A percentile compares a stretch with the other conserved stretches of the same genome.
Evolutionary conservation across 768 basidiomycete genomes (phyloP).

Genomic region (Lactarius indigo): DNA sequence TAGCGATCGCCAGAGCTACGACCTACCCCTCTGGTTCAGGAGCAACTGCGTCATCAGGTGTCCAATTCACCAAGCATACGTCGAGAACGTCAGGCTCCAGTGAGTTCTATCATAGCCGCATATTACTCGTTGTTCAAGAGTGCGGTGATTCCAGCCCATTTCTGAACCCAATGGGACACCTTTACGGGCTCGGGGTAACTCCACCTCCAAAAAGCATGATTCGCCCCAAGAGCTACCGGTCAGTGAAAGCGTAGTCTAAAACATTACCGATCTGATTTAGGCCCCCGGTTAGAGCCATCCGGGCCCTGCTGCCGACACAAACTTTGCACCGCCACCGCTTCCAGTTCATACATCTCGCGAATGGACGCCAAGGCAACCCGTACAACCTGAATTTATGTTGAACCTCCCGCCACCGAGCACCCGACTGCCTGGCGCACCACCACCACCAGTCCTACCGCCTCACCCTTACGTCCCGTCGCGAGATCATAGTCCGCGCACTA

Average conservation of each 20-base stretch:
- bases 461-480: not conserved
- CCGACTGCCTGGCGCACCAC: conserved; percentile 19
- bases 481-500: not conserved
- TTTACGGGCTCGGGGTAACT: not conserved
- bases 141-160: not conserved
- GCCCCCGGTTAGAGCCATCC: not conserved
- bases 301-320: not conserved
- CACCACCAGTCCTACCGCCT: conserved; percentile 11
- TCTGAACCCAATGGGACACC: not conserved
- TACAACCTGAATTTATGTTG: conserved; percentile 7
- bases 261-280: not conserved
- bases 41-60: conserved; percentile 3
- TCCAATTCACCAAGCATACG: conserved; percentile 4
- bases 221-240: conserved; percentile 10
- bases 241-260: not conserved
- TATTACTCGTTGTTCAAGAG: not conserved
- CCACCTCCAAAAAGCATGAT: not conserved
- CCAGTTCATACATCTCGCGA: not conserved
- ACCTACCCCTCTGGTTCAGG: not conserved
- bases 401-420: conserved; percentile 21
- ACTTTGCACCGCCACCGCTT: not conserved
- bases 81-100: conserved; percentile 9
- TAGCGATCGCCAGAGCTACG: conserved; percentile 15
- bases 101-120: not conserved
- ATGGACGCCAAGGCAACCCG: conserved; percentile 13